phyloP scores from a whole-genome alignment of 441 rosid genomes.

The Pelargonium hybrid region DNA sequence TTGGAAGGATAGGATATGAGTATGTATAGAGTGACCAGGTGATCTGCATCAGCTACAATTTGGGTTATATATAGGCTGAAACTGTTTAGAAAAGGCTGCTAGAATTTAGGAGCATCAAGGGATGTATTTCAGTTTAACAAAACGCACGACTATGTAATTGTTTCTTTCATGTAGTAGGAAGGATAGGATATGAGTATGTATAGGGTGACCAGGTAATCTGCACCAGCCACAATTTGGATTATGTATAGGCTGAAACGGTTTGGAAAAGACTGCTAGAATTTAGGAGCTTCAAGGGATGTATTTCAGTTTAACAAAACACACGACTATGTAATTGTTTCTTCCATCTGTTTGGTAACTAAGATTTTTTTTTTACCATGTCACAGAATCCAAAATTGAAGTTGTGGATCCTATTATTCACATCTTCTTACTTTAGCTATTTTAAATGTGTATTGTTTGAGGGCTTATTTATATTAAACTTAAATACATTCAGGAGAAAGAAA shows the following conservation, averaged over 20 bases:
- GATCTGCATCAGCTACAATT: background rate
- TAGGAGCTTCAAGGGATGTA: background rate
- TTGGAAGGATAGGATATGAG: too few relatives aligned
- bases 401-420: background rate
- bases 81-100: too few relatives aligned
- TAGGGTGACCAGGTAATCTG: background rate
- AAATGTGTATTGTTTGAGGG: background rate
- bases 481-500: constrained; percentile 75
- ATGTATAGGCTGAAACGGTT: background rate
- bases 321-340: background rate
- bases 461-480: background rate
- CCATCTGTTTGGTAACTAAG: background rate
- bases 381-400: background rate
- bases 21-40: too few relatives aligned
- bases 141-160: too few relatives aligned
- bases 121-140: too few relatives aligned
- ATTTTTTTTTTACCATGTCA: background rate
- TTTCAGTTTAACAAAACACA: background rate
- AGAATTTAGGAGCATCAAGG: too few relatives aligned
- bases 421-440: background rate
- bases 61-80: too few relatives aligned
- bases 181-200: background rate
- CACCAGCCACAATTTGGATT: background rate
- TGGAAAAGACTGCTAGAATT: background rate
- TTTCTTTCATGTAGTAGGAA: background rate